phyloP scores from a whole-genome alignment of 441 rosid genomes.

The Brassica balearica region DNA sequence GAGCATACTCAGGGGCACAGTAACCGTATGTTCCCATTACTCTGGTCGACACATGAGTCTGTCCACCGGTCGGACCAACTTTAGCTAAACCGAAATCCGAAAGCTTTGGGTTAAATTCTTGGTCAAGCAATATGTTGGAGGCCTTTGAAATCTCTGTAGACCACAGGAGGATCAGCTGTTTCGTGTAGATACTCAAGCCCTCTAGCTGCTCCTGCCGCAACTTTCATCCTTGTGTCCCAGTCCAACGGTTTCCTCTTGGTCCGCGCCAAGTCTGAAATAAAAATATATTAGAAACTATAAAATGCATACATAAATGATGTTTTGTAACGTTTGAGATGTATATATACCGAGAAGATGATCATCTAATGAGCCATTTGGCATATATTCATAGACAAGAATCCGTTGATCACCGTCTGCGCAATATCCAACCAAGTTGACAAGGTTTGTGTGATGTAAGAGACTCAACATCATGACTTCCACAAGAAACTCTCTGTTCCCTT shows the following conservation, averaged over 20 bases:
- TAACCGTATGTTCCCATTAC: conserved; percentile 99
- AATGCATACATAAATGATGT: not conserved
- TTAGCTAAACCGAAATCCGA: conserved; percentile 97
- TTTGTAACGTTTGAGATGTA: conserved; percentile 3
- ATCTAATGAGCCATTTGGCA: conserved; percentile 81
- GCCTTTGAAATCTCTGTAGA: conserved; percentile 97
- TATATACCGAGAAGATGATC: conserved; percentile 84
- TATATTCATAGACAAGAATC: conserved; percentile 76
- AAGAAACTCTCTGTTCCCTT: conserved; percentile 94
- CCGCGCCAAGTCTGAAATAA: conserved; percentile 53
- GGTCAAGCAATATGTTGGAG: conserved; percentile 79
- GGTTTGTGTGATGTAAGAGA: conserved; percentile 80
- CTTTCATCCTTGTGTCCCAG: conserved; percentile 89
- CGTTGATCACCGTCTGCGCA: conserved; percentile 88
- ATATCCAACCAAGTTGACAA: conserved; percentile 86
- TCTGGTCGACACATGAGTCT: conserved; percentile 87
- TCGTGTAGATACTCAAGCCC: conserved; percentile 97
- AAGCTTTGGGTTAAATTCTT: conserved; percentile 79
- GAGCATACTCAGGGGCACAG: conserved; percentile 93
- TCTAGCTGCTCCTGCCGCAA: conserved; percentile 85
- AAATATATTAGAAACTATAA: not conserved
- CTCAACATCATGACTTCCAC: conserved; percentile 93
- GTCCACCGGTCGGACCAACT: conserved; percentile 89
- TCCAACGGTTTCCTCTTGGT: conserved; percentile 62
- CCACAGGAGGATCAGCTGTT: conserved; percentile 82